Conservation (phyloP, 2,329 filamentous ascomycete genomes). For the Fusarium sulawesiense region DNA sequence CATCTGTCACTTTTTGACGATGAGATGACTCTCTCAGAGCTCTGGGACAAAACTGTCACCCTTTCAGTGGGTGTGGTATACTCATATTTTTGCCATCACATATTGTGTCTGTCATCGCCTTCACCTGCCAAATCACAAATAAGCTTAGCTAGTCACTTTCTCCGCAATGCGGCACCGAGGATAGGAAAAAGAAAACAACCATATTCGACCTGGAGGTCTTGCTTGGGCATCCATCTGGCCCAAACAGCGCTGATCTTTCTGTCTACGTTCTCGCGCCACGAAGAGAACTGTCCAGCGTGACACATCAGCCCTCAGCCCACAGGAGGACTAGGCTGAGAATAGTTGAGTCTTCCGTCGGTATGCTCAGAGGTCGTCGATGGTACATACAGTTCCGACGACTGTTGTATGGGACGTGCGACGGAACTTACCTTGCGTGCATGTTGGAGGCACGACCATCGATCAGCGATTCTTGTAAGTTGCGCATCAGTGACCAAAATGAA, state of each 20-base stretch:
- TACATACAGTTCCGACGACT: not conserved
- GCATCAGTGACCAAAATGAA: not conserved
- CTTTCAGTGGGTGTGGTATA: not conserved
- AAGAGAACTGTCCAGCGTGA: conserved; percentile 6
- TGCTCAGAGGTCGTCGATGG: not conserved
- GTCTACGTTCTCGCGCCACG: conserved; percentile 4
- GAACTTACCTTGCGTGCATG: conserved; percentile 10
- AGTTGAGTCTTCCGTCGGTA: conserved; percentile 4
- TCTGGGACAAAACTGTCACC: conserved; percentile 9
- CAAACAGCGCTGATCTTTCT: conserved; percentile 26
- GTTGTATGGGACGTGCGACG: conserved; percentile 15
- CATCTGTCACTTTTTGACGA: conserved; percentile 26
- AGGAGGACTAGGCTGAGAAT: conserved; percentile 18
- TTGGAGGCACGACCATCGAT: not conserved
- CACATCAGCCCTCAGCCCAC: conserved; percentile 7
- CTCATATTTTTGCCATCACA: conserved; percentile 32
- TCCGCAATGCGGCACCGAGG: conserved; percentile 1
- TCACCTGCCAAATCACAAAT: not conserved
- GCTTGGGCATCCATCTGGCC: conserved; percentile 22
- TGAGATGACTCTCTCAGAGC: conserved; percentile 32
- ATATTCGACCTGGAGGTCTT: conserved; percentile 10
- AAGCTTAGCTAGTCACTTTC: conserved; percentile 7
- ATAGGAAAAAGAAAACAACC: conserved; percentile 4
- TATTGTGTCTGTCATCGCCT: not conserved
- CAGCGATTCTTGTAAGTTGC: not conserved